Evolutionary conservation across 768 basidiomycete species (phyloP).

Genomic region (Termitomyces sp.): DNA sequence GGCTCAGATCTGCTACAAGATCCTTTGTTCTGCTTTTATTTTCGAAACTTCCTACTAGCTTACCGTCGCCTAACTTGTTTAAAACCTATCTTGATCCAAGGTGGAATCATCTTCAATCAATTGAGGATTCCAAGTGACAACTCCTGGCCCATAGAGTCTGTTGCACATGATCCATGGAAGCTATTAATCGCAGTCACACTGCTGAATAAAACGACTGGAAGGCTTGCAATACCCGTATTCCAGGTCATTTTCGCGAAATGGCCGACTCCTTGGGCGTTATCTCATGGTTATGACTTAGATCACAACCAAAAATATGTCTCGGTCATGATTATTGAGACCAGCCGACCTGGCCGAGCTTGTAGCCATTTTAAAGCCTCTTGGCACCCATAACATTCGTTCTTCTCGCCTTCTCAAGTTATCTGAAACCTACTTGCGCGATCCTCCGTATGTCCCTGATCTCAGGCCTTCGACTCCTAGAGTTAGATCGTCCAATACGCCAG

Average conservation of each 20-base stretch:
- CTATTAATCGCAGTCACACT: constrained; percentile 60
- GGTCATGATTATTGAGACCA: constrained; percentile 14
- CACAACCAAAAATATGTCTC: not conserved
- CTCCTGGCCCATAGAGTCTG: constrained; percentile 31
- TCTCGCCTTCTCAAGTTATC: constrained; percentile 52
- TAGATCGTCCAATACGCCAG: not conserved
- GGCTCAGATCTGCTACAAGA: constrained; percentile 8
- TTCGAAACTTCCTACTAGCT: constrained; percentile 17
- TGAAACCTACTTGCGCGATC: constrained; percentile 40
- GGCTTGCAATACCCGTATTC: constrained; percentile 60
- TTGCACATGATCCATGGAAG: constrained; percentile 61
- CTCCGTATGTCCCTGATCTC: constrained; percentile 25
- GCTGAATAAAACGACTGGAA: constrained; percentile 66
- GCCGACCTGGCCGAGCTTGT: constrained; percentile 39
- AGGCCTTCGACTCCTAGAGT: constrained; percentile 23
- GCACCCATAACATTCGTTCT: constrained; percentile 53
- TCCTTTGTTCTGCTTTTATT: constrained; percentile 22
- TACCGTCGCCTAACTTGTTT: constrained; percentile 18
- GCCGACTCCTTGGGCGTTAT: constrained; percentile 50
- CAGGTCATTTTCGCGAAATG: constrained; percentile 49
- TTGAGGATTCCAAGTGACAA: not conserved
- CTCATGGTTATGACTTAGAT: constrained; percentile 40
- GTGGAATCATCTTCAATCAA: constrained; percentile 11
- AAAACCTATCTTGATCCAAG: constrained; percentile 36
- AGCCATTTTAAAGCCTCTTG: constrained; percentile 44